These are phyloP conservation scores for Oxyria digyna DNA, from an alignment of 148 eudicot genomes.

Conservation along the genomic window DNA sequence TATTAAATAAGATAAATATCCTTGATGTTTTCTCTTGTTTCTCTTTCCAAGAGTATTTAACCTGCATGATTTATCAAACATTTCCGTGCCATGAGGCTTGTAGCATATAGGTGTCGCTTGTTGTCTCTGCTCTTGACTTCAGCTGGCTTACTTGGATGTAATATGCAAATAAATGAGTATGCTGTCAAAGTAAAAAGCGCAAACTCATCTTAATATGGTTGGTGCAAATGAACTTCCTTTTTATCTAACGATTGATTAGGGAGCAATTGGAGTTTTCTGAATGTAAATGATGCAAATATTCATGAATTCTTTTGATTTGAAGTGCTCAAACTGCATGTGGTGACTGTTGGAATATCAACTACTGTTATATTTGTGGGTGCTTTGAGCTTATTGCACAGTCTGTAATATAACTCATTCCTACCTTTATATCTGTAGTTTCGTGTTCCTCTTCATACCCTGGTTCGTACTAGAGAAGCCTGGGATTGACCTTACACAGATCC, in stretches of 20 bases:
- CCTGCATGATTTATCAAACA: neutral
- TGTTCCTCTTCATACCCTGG: conserved; percentile 83
- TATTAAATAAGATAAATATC: neutral
- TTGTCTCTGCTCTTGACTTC: neutral
- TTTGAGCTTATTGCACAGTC: neutral
- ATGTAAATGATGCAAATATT: neutral
- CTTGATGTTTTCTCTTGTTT: neutral
- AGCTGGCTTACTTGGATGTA: neutral
- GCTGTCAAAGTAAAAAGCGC: neutral
- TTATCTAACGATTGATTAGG: neutral
- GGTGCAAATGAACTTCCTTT: neutral
- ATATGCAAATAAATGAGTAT: neutral
- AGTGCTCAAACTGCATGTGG: neutral
- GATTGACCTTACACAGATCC: conserved; percentile 69
- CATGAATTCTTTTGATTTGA: neutral
- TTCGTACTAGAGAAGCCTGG: conserved; percentile 75
- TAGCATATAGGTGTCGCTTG: neutral
- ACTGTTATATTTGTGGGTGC: neutral
- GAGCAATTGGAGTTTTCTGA: neutral
- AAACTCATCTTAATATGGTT: neutral
- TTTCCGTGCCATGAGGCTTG: neutral
- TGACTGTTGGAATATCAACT: neutral
- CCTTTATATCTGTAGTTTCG: conserved; percentile 31
- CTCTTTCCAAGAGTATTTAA: neutral
- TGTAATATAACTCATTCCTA: neutral